Conservation (phyloP, 2,329 filamentous ascomycete genomes). For the Colletotrichum coccodes region DNA sequence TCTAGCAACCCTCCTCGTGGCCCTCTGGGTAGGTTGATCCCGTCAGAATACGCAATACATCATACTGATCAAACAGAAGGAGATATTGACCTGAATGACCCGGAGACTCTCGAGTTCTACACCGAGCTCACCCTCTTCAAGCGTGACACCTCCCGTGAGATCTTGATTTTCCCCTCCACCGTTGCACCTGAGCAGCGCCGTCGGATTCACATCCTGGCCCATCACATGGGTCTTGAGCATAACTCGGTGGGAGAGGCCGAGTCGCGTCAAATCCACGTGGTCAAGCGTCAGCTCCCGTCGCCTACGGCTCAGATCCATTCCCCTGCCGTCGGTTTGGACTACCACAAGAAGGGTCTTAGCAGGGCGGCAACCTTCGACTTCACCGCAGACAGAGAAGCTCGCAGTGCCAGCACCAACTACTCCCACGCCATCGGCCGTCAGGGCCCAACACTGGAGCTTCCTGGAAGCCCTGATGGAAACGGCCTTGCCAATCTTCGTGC, state of each 20-base stretch:
- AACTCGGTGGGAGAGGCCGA: constrained; percentile 89
- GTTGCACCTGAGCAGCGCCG: constrained; percentile 86
- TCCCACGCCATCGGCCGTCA: constrained; percentile 79
- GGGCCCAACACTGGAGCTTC: constrained; percentile 85
- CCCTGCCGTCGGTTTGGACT: constrained; percentile 76
- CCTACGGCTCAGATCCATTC: constrained; percentile 66
- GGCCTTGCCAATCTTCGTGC: constrained; percentile 81
- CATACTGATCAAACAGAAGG: constrained; percentile 40
- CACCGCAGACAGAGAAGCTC: constrained; percentile 79
- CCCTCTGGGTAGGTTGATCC: constrained; percentile 21
- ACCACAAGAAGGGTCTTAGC: constrained; percentile 85
- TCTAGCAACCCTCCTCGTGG: constrained; percentile 69
- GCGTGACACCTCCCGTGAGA: constrained; percentile 79
- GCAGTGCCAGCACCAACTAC: constrained; percentile 74
- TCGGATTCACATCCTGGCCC: constrained; percentile 92
- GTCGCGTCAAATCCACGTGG: constrained; percentile 89
- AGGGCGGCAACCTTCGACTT: constrained; percentile 98
- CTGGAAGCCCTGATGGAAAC: constrained; percentile 77
- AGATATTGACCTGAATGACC: constrained; percentile 93
- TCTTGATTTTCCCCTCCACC: constrained; percentile 83
- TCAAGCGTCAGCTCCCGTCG: constrained; percentile 70
- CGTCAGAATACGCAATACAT: constrained; percentile 22
- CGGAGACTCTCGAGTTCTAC: constrained; percentile 86
- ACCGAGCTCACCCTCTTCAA: constrained; percentile 91
- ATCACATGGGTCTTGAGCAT: constrained; percentile 93